Evolutionary conservation across 768 basidiomycete species (phyloP).

Genomic region (Naganishia kalamii): DNA sequence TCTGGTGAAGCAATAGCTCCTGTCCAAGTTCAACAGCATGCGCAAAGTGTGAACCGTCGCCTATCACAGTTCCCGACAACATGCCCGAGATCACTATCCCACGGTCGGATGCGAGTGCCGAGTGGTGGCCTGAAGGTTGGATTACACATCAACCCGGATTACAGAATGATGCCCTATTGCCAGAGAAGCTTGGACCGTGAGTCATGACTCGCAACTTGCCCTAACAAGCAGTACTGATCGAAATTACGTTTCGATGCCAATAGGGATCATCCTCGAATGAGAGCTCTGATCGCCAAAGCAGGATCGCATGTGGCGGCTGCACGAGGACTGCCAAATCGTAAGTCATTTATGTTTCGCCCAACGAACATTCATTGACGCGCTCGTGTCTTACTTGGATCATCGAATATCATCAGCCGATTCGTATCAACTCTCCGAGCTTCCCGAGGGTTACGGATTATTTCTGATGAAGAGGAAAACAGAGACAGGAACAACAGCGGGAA

Average conservation of each 20-base stretch:
- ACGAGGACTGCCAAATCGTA: not conserved
- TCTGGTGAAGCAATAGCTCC: too few relatives aligned
- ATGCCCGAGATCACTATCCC: conserved; percentile 3
- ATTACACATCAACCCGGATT: not conserved
- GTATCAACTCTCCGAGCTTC: not conserved
- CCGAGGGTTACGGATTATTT: conserved; percentile 4
- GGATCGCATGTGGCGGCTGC: not conserved
- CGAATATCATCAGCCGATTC: not conserved
- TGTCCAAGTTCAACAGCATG: not conserved
- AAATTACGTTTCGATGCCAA: not conserved
- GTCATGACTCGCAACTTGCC: too few relatives aligned
- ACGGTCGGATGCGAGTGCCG: not conserved
- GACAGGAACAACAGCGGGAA: not conserved
- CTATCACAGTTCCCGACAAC: not conserved
- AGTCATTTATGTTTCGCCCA: not conserved
- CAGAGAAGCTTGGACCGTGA: conserved; percentile 14
- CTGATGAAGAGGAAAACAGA: conserved; percentile 10
- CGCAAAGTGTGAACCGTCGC: not conserved
- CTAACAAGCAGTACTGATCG: too few relatives aligned
- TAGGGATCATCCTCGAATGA: conserved; percentile 4
- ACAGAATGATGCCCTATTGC: not conserved
- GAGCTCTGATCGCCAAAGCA: not conserved
- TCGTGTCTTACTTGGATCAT: too few relatives aligned
- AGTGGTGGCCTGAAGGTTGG: conserved; percentile 9
- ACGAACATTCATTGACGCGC: too few relatives aligned